These are phyloP conservation scores for Globisporangium echinulatum DNA, from an alignment of 352 stramenopile genomes.

Conservation along the genomic window DNA sequence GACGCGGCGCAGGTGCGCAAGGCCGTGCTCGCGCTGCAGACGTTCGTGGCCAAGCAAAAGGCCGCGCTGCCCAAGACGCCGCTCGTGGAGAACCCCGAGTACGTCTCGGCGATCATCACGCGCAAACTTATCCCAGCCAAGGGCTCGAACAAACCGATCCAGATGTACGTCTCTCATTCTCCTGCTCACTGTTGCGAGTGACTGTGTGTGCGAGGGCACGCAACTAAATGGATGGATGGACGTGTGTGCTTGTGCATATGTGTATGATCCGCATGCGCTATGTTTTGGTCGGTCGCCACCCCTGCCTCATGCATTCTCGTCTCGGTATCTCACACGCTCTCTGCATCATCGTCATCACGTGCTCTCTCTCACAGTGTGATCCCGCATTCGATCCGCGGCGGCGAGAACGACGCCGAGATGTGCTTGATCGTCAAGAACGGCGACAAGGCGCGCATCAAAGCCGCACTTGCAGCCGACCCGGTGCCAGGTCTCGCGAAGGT, in stretches of 20 bases:
- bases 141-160: conserved; percentile 61
- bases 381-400: conserved; percentile 45
- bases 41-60: conserved; percentile 47
- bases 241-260: too few species aligned
- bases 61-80: conserved; percentile 41
- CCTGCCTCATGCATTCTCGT: too few species aligned
- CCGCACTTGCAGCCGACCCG: conserved; percentile 46
- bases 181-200: too few species aligned
- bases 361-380: conserved; percentile 30
- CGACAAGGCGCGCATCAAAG: conserved; percentile 83
- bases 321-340: background rate
- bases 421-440: conserved; percentile 80
- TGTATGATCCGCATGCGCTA: background rate
- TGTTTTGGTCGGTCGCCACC: too few species aligned
- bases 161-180: conserved; percentile 29
- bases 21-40: conserved; percentile 60
- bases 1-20: conserved; percentile 70
- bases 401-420: conserved; percentile 49
- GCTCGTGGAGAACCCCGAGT: conserved; percentile 52
- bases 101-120: conserved; percentile 67
- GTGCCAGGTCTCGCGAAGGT: conserved; percentile 61
- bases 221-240: too few species aligned
- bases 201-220: too few species aligned
- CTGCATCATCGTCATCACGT: too few species aligned
- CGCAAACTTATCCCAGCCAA: conserved; percentile 67